Percentiles rank a stretch among this genome's conserved stretches.
These are phyloP conservation scores for Cynara cardunculus DNA, from an alignment of 129 eudicot genomes.

Conservation along the genomic window DNA sequence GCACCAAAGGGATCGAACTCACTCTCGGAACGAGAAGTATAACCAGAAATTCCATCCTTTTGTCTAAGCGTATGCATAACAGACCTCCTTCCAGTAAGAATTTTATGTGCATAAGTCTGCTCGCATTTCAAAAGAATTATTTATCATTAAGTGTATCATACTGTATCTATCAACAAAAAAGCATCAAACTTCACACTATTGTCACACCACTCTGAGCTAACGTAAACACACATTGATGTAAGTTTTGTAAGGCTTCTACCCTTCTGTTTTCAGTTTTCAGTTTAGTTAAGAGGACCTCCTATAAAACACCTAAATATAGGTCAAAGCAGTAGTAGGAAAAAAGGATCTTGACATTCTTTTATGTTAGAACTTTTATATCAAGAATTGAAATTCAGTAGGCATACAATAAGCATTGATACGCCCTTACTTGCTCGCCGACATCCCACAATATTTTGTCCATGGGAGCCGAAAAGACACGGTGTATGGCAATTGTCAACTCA, in stretches of 20 bases:
- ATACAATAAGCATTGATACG: not conserved
- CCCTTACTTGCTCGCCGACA: constrained; percentile 72
- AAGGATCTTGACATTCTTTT: not conserved
- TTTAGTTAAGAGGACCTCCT: not conserved
- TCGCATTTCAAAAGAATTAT: constrained; percentile 14
- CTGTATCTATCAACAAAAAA: not conserved
- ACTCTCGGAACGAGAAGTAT: constrained; percentile 63
- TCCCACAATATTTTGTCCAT: constrained; percentile 96
- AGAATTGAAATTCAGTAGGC: not conserved
- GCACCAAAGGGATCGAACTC: constrained; percentile 78
- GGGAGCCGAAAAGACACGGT: constrained; percentile 81
- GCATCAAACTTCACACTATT: not conserved
- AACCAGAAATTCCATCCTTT: constrained; percentile 52
- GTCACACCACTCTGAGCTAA: not conserved
- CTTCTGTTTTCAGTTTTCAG: not conserved
- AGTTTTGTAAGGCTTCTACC: not conserved
- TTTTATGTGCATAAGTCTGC: constrained; percentile 85
- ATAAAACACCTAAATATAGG: not conserved
- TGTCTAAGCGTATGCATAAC: constrained; percentile 45
- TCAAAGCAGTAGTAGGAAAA: not conserved
- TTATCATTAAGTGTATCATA: constrained; percentile 14
- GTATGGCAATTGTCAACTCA: constrained; percentile 90
- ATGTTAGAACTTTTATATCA: not conserved
- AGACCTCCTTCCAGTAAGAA: constrained; percentile 86
- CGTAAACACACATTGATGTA: not conserved